Percentiles rank a stretch among this genome's conserved stretches.
These are phyloP conservation scores for Rubus idaeus DNA, from an alignment of 306 rosid genomes.

Conservation along the genomic window DNA sequence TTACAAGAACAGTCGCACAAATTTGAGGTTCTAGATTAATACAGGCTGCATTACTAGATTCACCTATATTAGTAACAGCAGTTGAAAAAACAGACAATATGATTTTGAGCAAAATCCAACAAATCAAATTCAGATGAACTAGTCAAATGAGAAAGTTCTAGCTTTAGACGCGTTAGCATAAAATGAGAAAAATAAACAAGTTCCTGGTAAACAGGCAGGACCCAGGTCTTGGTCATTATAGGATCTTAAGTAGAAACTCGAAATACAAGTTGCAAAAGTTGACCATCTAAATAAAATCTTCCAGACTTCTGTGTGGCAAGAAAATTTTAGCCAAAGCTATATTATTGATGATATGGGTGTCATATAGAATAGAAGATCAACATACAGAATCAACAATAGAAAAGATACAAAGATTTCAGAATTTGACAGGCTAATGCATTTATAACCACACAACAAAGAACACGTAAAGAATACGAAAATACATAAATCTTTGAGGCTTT, in stretches of 20 bases:
- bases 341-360: background rate
- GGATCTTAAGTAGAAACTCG: background rate
- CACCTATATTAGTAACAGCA: background rate
- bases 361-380: background rate
- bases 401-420: background rate
- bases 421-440: background rate
- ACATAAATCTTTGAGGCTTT: conserved; percentile 21
- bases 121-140: background rate
- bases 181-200: background rate
- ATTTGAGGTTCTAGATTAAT: background rate
- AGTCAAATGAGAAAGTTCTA: background rate
- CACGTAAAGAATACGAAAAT: background rate
- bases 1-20: background rate
- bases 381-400: background rate
- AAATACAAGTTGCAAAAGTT: conserved; percentile 5
- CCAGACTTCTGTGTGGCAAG: background rate
- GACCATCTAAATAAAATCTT: background rate
- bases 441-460: background rate
- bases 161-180: background rate
- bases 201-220: background rate
- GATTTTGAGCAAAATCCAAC: background rate
- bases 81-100: background rate
- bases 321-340: background rate
- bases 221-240: background rate
- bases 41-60: background rate